Evolutionary conservation across 139 green algal genomes (phyloP).

Genomic region (Mesostigma viride): DNA sequence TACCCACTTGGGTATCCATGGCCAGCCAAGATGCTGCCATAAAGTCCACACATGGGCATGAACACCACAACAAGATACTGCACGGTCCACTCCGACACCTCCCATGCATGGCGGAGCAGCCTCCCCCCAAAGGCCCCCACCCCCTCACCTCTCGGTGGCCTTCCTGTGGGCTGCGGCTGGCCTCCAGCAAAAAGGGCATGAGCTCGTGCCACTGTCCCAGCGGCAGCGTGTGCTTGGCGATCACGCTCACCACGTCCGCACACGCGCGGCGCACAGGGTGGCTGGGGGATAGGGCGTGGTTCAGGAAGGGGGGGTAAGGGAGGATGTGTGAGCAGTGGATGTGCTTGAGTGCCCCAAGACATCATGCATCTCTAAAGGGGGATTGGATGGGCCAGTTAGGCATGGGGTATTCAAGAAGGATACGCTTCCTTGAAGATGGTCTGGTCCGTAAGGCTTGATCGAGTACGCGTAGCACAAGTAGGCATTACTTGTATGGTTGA

Average conservation of each 20-base stretch:
- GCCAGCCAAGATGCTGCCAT: too few relatives aligned
- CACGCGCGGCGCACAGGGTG: conserved; percentile 37
- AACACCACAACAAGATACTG: too few relatives aligned
- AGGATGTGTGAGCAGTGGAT: background rate
- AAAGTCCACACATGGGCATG: too few relatives aligned
- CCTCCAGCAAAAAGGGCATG: conserved; percentile 76
- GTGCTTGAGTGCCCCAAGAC: background rate
- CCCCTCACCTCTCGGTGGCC: conserved; percentile 26
- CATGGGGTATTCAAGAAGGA: too few relatives aligned
- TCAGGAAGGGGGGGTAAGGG: background rate
- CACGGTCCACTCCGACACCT: too few relatives aligned
- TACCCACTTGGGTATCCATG: too few relatives aligned
- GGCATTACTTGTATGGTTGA: too few relatives aligned
- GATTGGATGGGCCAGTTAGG: too few relatives aligned
- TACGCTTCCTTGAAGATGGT: too few relatives aligned
- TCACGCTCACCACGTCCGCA: conserved; percentile 38
- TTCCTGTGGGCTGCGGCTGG: conserved; percentile 42
- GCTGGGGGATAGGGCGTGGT: conserved; percentile 3
- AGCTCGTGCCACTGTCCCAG: conserved; percentile 75
- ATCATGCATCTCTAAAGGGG: conserved; percentile 8
- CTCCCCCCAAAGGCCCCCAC: too few relatives aligned
- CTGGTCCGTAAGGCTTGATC: background rate
- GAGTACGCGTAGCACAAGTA: too few relatives aligned
- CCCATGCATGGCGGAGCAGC: too few relatives aligned
- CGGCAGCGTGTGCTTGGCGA: conserved; percentile 46